Conservation (phyloP, 2,329 filamentous ascomycete species). For the Dothideomycetes sp. region DNA sequence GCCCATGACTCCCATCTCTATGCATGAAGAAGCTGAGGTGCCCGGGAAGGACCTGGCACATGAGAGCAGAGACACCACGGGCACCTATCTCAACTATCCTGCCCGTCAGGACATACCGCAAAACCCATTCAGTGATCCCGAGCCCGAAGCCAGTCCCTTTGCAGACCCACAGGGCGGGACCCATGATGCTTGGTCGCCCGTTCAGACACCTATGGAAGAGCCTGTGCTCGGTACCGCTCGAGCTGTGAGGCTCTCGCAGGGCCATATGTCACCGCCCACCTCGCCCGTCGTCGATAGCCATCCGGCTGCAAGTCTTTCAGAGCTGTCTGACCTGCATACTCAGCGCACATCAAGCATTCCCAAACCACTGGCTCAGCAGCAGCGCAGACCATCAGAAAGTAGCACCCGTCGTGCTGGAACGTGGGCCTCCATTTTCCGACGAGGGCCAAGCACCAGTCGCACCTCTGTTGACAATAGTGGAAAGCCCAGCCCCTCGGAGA, state of each 20-base stretch:
- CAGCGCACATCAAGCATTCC: constrained; percentile 11
- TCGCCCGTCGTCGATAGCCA: constrained; percentile 34
- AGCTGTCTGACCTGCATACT: constrained; percentile 34
- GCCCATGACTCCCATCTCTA: too few species aligned
- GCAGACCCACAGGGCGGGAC: constrained; percentile 11
- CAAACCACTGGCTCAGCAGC: constrained; percentile 26
- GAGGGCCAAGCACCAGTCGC: constrained; percentile 24
- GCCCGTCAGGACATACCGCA: constrained; percentile 10
- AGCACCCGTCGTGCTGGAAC: constrained; percentile 30
- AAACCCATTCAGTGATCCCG: constrained; percentile 18
- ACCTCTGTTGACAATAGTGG: constrained; percentile 31
- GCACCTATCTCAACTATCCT: constrained; percentile 15
- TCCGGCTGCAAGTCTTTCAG: constrained; percentile 41
- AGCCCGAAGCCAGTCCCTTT: constrained; percentile 8
- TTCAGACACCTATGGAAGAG: constrained; percentile 33
- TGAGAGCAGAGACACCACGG: too few species aligned
- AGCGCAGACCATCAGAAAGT: constrained; percentile 21
- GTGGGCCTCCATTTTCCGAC: constrained; percentile 67
- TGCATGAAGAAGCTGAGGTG: too few species aligned
- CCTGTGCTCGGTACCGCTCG: constrained; percentile 38
- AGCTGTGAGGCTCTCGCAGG: constrained; percentile 35
- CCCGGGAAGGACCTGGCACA: too few species aligned
- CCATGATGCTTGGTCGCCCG: constrained; percentile 16
- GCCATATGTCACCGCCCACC: constrained; percentile 23
- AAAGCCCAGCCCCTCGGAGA: constrained; percentile 51